Base-by-base conservation (phyloP, 1,284 basidiomycete species). In the Irpex sp. region DNA sequence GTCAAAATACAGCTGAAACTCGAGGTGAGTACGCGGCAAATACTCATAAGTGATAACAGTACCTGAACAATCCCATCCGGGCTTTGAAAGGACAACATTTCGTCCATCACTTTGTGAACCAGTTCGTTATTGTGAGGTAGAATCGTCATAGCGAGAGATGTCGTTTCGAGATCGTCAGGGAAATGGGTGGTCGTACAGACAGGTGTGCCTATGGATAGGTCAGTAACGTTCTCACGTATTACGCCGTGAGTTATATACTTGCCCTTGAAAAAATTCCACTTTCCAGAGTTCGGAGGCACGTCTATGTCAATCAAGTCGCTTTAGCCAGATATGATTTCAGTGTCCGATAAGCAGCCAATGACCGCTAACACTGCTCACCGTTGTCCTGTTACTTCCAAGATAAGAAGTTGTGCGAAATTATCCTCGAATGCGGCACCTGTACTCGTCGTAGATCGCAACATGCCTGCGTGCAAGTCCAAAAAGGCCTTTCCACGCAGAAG, bases 221-320 rank as follows among this genome's bases (percentile, higher is more conserved):
- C 6, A 58, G 6, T 62, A 22, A 60, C 59, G 56, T 59, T 42
- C 20, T 59, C 67, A 5, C 49, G 49, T 18, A 54, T 54, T 54
- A 54, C 49, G 38, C 38, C 38, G 22, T 58, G 18, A 24, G 24
- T 32, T n/a, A 18, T 15, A 13, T 32, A 70, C 73, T 49, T 69
- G 83, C 85, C 85, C 76, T 84, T 83, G 77, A 89, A 90, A 78
- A 90, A 90, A 70, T 89, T 90, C 86, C 87, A 89, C 43, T 82
- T 84, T 42, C 83, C 80, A 32, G 15, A 54, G 24, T 42, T 18
- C 38, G 86, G 78, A 58, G 85, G 82, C 22, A 87, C 80, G 4
- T 83, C 80, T 43, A 86, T 76, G 67, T 85, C 76, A n/a, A 87
- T 83, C 18, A 87, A 80, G 38, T 76, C 75, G 32, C 86, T 86